Percentiles rank a stretch among this genome's conserved stretches.
Evolutionary conservation across 2,329 filamentous ascomycete species (phyloP).

Genomic region (Microcera coccophila): DNA sequence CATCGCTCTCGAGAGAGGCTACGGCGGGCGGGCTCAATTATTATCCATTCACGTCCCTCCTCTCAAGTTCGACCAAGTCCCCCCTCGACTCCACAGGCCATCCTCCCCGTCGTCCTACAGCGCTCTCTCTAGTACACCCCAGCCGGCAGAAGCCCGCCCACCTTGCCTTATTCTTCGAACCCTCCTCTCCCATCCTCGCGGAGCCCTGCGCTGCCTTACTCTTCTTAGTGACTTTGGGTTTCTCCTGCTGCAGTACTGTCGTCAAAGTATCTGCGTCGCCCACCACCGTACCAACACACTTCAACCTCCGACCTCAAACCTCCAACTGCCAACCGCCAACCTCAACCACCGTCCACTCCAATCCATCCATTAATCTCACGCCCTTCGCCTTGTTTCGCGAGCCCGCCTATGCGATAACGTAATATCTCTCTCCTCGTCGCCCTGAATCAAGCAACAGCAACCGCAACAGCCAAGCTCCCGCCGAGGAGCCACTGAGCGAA

Average conservation of each 20-base stretch:
- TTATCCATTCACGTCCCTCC: neutral
- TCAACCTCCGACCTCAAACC: no score
- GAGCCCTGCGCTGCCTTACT: neutral
- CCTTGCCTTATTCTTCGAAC: neutral
- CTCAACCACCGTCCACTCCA: neutral
- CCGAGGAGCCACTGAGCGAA: conserved; percentile 36
- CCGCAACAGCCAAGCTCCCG: conserved; percentile 32
- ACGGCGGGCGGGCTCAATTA: neutral
- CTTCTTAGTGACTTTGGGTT: neutral
- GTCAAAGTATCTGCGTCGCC: neutral
- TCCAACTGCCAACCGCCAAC: neutral
- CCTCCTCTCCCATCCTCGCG: neutral
- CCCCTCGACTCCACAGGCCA: neutral
- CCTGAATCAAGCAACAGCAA: conserved; percentile 18
- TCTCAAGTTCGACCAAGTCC: neutral
- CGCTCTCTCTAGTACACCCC: neutral
- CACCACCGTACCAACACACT: neutral
- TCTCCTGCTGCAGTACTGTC: neutral
- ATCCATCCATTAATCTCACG: neutral
- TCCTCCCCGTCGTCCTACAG: neutral
- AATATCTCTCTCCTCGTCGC: conserved; percentile 19
- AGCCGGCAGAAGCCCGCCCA: neutral
- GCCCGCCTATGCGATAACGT: conserved; percentile 19
- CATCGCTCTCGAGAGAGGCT: no score
- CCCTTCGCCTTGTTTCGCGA: neutral